Base-by-base conservation (phyloP, 2,329 filamentous ascomycete species). In the Colletotrichum echinochloae region DNA sequence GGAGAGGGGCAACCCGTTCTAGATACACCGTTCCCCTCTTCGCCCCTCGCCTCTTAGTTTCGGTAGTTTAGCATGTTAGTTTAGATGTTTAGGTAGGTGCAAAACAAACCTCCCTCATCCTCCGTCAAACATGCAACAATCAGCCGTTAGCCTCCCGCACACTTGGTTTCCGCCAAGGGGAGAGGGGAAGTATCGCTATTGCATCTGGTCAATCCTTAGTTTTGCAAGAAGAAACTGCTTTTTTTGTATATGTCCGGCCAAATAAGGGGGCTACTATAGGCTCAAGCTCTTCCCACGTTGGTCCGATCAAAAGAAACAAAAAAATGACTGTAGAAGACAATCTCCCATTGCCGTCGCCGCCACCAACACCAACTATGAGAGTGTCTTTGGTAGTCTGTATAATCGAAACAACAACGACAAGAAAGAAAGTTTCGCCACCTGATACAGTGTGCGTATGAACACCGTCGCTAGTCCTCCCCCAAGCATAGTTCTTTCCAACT, bases 401-500 rank as follows among this genome's bases (percentile, higher is more conserved):
- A 2, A 5, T 37, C 20, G 6, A 51, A 51, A 9, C 14, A n/a
- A 59, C 11, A 30, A 7, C 20, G 20, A n/a, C n/a, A 44, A 3
- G n/a, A 41, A 1, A 41, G 6, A 23, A 5, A 23, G n/a, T n/a
- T 49, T 26, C 33, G 33, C 63, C 67, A 30, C 46, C 62, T 33
- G 41, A 52, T 61, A 51, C 55, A 67, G 12, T 35, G 23, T 35
- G 20, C 33, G 28, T 52, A 28, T 23, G 26, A 70, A 70, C 67
- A 70, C 67, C 67, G 46, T 41, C 64, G 67, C 64, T 70, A 44
- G 52, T 23, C 59, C 23, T 5, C 20, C 44, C 35, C 59, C 14
- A 37, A 26, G 28, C 30, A 49, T 48, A 46, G 20, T 35, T 18
- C 44, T 49, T 23, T 28, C 64, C 67, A 62, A 14, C 44, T 70